Conservation (phyloP, 257 asterid genomes). For the Mitragyna speciosa region DNA sequence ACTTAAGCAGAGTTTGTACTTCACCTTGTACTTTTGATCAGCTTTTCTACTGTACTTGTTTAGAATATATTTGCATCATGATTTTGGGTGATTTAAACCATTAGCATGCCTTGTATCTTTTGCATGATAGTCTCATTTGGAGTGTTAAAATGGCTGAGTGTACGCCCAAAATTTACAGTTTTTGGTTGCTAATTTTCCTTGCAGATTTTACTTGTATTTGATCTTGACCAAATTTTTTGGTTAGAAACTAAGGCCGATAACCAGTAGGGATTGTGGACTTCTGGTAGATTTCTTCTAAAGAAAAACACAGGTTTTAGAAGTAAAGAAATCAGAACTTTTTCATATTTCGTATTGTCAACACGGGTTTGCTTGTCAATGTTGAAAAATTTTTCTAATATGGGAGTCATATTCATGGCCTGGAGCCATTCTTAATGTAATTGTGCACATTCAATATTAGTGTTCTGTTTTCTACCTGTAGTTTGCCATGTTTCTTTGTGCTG, state of each 20-base stretch:
- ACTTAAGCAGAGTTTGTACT: constrained; percentile 76
- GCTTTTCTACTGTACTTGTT: constrained; percentile 3
- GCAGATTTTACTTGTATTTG: neutral
- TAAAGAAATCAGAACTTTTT: neutral
- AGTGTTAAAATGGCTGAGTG: neutral
- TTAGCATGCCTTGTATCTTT: neutral
- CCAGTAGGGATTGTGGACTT: neutral
- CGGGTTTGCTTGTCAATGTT: neutral
- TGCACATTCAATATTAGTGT: neutral
- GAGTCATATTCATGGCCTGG: neutral
- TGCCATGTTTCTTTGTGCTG: neutral
- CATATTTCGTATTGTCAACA: neutral
- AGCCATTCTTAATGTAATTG: neutral
- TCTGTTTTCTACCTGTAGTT: neutral
- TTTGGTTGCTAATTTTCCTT: neutral
- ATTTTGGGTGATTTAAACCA: neutral
- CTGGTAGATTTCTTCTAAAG: neutral
- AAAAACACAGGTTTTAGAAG: neutral
- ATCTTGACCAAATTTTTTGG: neutral
- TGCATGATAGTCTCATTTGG: neutral
- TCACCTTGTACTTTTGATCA: constrained; percentile 29
- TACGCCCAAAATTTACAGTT: neutral
- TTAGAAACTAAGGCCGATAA: constrained; percentile 1
- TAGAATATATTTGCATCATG: neutral
- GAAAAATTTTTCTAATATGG: neutral